Conservation (phyloP, 116 monocot species). For the Dioscorea cayenensis region DNA sequence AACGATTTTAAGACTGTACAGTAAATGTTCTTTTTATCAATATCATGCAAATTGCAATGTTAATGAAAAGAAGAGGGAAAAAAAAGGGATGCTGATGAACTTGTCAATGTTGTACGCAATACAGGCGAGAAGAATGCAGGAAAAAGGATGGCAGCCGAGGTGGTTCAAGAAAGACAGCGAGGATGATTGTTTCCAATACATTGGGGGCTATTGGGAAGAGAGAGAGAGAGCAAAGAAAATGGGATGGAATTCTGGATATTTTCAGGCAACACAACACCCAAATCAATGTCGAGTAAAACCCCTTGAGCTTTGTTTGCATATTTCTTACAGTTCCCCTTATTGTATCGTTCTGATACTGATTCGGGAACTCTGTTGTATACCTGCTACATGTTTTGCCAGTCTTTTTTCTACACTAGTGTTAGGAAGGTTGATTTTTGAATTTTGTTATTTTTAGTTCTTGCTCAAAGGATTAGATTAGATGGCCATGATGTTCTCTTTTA, state of each 20-base stretch:
- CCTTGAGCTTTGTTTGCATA: background rate
- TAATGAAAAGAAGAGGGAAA: too few species aligned
- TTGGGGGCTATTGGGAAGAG: slow-evolving; percentile 92
- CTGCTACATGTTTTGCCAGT: too few species aligned
- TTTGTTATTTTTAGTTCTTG: too few species aligned
- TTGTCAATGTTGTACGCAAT: background rate
- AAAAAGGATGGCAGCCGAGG: slow-evolving; percentile 89
- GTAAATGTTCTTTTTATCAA: too few species aligned
- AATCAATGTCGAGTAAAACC: slow-evolving; percentile 5
- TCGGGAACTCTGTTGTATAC: too few species aligned
- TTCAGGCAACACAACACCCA: slow-evolving; percentile 46
- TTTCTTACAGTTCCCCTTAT: background rate
- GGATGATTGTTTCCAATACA: slow-evolving; percentile 63
- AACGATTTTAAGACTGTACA: too few species aligned
- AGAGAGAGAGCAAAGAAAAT: slow-evolving; percentile 49
- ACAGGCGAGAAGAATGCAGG: slow-evolving; percentile 85
- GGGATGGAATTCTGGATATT: slow-evolving; percentile 80
- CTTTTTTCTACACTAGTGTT: too few species aligned
- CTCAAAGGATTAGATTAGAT: too few species aligned
- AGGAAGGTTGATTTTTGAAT: too few species aligned
- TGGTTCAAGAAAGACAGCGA: slow-evolving; percentile 87
- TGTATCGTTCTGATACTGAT: background rate
- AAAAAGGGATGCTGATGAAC: background rate
- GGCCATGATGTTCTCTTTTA: too few species aligned
- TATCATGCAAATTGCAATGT: too few species aligned